These are phyloP conservation scores for Lipomyces yamadae DNA, from an alignment of 805 yeast genomes.

Conservation along the genomic window DNA sequence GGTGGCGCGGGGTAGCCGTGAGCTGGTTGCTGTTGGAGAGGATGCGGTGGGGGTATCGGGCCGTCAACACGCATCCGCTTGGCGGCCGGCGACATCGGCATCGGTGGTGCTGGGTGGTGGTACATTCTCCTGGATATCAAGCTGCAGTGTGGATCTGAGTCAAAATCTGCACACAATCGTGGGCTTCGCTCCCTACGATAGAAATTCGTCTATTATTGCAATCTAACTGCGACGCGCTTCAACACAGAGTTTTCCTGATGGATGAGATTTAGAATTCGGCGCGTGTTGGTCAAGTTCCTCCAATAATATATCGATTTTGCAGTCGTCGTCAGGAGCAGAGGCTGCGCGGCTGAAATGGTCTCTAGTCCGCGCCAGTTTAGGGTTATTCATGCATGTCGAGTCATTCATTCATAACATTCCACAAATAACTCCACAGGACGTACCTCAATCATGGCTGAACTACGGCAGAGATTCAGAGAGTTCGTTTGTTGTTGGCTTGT, in stretches of 20 bases:
- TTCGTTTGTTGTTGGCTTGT: no score
- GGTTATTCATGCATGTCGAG: no score
- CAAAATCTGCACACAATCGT: not conserved
- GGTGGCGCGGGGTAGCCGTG: slow-evolving; percentile 6
- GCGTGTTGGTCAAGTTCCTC: no score
- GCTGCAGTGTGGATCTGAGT: not conserved
- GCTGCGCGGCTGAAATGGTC: no score
- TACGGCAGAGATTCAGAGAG: no score
- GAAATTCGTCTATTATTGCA: not conserved
- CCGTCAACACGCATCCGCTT: slow-evolving; percentile 33
- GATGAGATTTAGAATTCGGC: not conserved
- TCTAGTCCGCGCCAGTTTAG: no score
- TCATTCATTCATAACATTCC: no score
- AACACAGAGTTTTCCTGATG: not conserved
- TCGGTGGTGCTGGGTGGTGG: slow-evolving; percentile 33
- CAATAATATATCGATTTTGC: no score
- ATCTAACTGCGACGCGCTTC: not conserved
- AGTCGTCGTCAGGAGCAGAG: no score
- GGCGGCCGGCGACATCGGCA: slow-evolving; percentile 32
- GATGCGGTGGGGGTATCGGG: slow-evolving; percentile 17
- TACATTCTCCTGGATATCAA: slow-evolving; percentile 17
- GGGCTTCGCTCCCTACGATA: not conserved
- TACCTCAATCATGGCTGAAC: no score
- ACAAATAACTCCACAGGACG: no score
- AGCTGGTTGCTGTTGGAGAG: slow-evolving; percentile 10